Percentiles rank a stretch among this genome's conserved stretches.
Conservation (phyloP, 805 yeast species). For the Saturnispora zaruensis region DNA sequence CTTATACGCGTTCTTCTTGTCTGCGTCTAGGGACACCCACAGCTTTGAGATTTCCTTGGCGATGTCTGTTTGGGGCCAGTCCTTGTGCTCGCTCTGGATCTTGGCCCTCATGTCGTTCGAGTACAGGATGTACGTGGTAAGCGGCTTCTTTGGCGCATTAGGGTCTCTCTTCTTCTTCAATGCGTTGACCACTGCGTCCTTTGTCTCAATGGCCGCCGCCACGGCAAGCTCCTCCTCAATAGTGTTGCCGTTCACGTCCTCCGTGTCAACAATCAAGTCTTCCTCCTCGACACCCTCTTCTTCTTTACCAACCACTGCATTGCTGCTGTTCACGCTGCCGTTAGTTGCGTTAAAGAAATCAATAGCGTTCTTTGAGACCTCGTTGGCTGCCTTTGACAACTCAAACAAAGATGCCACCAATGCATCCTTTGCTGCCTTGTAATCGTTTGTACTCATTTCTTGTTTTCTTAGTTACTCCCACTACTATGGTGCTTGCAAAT, state of each 20-base stretch:
- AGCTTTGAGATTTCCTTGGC: conserved; percentile 69
- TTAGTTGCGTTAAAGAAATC: conserved; percentile 55
- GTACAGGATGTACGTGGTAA: conserved; percentile 77
- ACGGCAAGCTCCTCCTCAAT: not conserved
- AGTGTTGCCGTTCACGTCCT: not conserved
- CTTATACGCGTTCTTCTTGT: conserved; percentile 67
- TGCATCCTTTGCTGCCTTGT: conserved; percentile 26
- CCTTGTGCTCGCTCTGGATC: conserved; percentile 63
- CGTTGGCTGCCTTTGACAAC: conserved; percentile 78
- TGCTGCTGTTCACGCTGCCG: conserved; percentile 13
- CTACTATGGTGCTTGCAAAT: not conserved
- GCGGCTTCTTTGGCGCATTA: conserved; percentile 91
- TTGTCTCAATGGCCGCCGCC: conserved; percentile 3
- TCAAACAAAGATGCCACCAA: conserved; percentile 74
- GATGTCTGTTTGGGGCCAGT: conserved; percentile 66
- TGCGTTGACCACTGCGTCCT: not conserved
- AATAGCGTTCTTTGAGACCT: conserved; percentile 72
- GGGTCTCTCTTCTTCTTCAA: conserved; percentile 55
- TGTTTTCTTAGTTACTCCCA: not conserved
- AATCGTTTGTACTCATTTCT: conserved; percentile 15
- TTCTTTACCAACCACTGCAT: conserved; percentile 18
- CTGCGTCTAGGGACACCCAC: conserved; percentile 69
- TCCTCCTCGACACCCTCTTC: conserved; percentile 2
- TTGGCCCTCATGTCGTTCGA: conserved; percentile 65
- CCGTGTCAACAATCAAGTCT: conserved; percentile 5